A percentile compares a stretch with the other conserved stretches of the same genome.
These are phyloP conservation scores for Cadophora sp. DNA, from an alignment of 2,329 filamentous ascomycete genomes.

Conservation along the genomic window DNA sequence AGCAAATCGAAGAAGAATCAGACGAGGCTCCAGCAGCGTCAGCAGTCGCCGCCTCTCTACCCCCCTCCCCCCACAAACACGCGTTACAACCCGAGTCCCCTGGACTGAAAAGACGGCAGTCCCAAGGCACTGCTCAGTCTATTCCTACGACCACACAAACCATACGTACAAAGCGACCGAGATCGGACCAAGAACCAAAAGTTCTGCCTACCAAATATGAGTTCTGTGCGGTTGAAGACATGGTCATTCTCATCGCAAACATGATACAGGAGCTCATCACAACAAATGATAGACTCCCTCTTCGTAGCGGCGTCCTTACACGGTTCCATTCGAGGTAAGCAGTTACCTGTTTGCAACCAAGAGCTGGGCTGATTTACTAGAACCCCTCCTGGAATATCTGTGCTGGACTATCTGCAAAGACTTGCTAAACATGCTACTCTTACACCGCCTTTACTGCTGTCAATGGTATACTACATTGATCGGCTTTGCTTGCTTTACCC, in stretches of 20 bases:
- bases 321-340: conserved; percentile 89
- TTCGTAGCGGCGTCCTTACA: conserved; percentile 85
- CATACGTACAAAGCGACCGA: conserved; percentile 57
- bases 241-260: conserved; percentile 89
- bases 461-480: conserved; percentile 99
- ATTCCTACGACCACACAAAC: conserved; percentile 22
- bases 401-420: conserved; percentile 90
- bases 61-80: conserved; percentile 37
- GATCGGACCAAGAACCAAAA: conserved; percentile 59
- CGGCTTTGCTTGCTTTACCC: conserved; percentile 90
- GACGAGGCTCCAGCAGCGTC: conserved; percentile 16
- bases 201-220: conserved; percentile 79
- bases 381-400: conserved; percentile 87
- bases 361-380: conserved; percentile 18
- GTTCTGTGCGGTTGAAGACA: conserved; percentile 79
- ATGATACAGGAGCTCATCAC: conserved; percentile 96
- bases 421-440: conserved; percentile 93
- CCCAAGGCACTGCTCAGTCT: conserved; percentile 27
- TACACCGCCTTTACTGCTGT: conserved; percentile 90
- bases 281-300: conserved; percentile 87
- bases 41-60: conserved; percentile 14
- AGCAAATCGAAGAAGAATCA: conserved; percentile 17
- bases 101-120: conserved; percentile 47
- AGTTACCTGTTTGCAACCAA: conserved; percentile 39
- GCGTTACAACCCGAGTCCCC: conserved; percentile 42